Percentiles rank a stretch among this genome's conserved stretches.
Conservation (phyloP, 305 asterid species). For the Plantago coronopus region DNA sequence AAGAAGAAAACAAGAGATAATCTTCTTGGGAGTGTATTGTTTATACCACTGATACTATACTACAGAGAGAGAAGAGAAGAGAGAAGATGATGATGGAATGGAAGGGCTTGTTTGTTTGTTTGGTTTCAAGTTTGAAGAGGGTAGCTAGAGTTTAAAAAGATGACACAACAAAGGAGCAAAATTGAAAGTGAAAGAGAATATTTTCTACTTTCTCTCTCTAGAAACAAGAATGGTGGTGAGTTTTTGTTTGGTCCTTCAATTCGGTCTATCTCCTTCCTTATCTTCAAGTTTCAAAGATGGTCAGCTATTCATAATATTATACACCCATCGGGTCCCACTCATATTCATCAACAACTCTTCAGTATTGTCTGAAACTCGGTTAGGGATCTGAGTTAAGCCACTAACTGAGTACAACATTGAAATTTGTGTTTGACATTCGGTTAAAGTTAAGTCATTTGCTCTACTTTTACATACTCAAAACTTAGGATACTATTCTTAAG, state of each 20-base stretch:
- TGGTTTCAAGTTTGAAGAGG: neutral
- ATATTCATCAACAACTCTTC: constrained; percentile 4
- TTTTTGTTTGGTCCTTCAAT: constrained; percentile 15
- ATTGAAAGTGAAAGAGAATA: constrained; percentile 37
- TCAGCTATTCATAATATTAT: constrained; percentile 39
- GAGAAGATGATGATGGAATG: neutral
- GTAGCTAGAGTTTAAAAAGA: constrained; percentile 17
- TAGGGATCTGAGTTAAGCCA: no score
- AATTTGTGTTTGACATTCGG: no score
- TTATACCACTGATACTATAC: neutral
- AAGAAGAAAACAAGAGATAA: constrained; percentile 26
- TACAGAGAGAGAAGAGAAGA: neutral
- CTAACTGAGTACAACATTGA: no score
- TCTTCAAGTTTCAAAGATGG: constrained; percentile 39
- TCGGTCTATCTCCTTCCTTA: constrained; percentile 30
- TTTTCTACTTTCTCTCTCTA: constrained; percentile 16
- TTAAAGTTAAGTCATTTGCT: no score
- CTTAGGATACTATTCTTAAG: no score
- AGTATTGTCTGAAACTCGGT: no score
- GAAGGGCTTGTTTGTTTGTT: constrained; percentile 31
- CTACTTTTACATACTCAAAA: no score
- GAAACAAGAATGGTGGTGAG: neutral
- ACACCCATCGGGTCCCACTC: constrained; percentile 23
- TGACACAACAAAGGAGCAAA: constrained; percentile 30
- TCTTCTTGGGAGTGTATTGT: no score